Conservation (phyloP, 768 basidiomycete species). For the Hygrophorus russula region DNA sequence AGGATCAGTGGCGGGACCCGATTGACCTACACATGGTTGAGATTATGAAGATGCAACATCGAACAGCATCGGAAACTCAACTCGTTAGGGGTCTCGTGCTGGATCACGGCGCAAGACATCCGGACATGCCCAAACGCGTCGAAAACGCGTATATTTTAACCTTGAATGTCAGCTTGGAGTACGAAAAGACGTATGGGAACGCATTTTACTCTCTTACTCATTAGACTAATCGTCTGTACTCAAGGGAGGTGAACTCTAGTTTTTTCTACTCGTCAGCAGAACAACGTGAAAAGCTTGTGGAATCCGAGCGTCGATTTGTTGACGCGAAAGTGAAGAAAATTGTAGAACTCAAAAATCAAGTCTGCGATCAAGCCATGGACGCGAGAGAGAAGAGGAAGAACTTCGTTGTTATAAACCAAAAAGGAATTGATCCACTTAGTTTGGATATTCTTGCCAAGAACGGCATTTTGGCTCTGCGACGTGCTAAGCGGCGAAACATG, state of each 20-base stretch:
- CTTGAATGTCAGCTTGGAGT: conserved; percentile 94
- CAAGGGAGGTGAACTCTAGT: conserved; percentile 95
- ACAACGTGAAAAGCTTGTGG: conserved; percentile 97
- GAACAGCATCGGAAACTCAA: conserved; percentile 94
- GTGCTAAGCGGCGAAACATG: conserved; percentile 98
- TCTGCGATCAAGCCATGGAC: conserved; percentile 89
- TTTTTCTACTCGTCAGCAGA: conserved; percentile 99
- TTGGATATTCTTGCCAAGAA: conserved; percentile 94
- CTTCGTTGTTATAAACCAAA: conserved; percentile 97
- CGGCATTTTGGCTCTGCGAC: conserved; percentile 86
- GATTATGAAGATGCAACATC: conserved; percentile 99
- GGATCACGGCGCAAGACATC: conserved; percentile 95
- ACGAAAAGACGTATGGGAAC: conserved; percentile 98
- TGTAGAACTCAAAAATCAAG: conserved; percentile 89
- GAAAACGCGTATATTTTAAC: conserved; percentile 95
- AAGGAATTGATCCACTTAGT: conserved; percentile 96
- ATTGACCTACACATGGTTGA: conserved; percentile 99
- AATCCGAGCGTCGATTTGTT: conserved; percentile 89
- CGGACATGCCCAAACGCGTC: conserved; percentile 97
- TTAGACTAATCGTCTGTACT: conserved; percentile 11
- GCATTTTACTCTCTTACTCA: conserved; percentile 12
- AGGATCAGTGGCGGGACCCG: conserved; percentile 70
- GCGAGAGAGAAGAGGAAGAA: conserved; percentile 70
- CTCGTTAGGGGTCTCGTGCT: conserved; percentile 91
- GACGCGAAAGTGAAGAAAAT: conserved; percentile 94